Evolutionary conservation across 768 basidiomycete species (phyloP).

Genomic region (Kwoniella dendrophila): DNA sequence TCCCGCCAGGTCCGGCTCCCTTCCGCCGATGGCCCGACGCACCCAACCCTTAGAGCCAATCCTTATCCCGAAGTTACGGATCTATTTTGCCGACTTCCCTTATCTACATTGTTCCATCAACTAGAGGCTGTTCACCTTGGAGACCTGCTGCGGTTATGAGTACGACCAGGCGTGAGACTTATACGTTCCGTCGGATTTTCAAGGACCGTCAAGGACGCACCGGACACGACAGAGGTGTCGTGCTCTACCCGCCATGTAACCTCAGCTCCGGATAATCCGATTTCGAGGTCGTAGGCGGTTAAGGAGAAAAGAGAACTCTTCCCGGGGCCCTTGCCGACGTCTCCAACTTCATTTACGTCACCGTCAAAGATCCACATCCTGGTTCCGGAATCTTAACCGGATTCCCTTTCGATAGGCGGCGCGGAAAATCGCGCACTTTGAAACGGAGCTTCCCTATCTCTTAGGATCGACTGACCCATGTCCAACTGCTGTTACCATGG

Average conservation of each 20-base stretch:
- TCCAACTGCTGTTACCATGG: conserved; percentile 84
- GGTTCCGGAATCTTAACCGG: conserved; percentile 77
- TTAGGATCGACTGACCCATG: conserved; percentile 84
- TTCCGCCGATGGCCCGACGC: conserved; percentile 75
- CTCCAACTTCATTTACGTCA: conserved; percentile 69
- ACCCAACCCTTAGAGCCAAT: conserved; percentile 75
- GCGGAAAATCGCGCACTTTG: conserved; percentile 67
- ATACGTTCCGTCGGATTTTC: conserved; percentile 77
- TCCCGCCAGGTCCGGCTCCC: conserved; percentile 65
- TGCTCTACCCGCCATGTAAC: conserved; percentile 73
- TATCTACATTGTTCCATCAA: conserved; percentile 78
- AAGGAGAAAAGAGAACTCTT: conserved; percentile 80
- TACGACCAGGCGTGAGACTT: conserved; percentile 72
- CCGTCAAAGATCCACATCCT: conserved; percentile 64
- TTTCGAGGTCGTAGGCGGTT: conserved; percentile 74
- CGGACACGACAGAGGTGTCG: conserved; percentile 71
- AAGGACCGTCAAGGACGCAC: conserved; percentile 75
- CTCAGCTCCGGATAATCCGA: conserved; percentile 74
- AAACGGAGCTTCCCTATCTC: conserved; percentile 75
- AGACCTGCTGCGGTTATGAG: conserved; percentile 75
- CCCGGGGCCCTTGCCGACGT: conserved; percentile 70
- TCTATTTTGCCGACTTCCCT: conserved; percentile 80
- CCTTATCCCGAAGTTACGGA: conserved; percentile 70
- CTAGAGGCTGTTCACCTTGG: conserved; percentile 81
- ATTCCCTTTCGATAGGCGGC: conserved; percentile 75